A percentile compares a stretch with the other conserved stretches of the same genome.
Evolutionary conservation across 306 rosid species (phyloP).

Genomic region (Medicago truncatula): DNA sequence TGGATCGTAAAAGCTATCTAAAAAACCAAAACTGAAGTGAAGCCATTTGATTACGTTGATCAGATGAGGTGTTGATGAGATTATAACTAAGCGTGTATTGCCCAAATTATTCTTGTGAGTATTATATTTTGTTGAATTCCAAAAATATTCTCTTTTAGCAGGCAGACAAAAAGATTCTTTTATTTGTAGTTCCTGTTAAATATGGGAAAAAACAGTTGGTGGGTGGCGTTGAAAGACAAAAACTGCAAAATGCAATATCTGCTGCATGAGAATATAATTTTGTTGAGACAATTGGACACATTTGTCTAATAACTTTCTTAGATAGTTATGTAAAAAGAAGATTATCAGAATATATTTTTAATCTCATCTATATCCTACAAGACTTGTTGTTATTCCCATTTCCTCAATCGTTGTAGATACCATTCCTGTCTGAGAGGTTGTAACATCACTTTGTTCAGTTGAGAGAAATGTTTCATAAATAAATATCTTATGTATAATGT

Average conservation of each 20-base stretch:
- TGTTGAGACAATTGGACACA: constrained; percentile 47
- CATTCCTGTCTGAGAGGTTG: constrained; percentile 63
- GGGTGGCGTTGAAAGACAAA: constrained; percentile 31
- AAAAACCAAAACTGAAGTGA: no score
- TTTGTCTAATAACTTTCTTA: constrained; percentile 50
- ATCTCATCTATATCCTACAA: constrained; percentile 54
- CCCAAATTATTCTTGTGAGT: constrained; percentile 35
- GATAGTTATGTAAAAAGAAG: constrained; percentile 45
- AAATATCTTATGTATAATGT: constrained; percentile 40
- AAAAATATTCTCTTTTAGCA: background rate
- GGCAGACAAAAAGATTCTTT: constrained; percentile 39
- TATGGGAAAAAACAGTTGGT: constrained; percentile 27
- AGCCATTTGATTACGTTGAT: background rate
- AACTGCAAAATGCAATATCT: constrained; percentile 34
- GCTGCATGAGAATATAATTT: constrained; percentile 55
- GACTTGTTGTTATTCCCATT: constrained; percentile 60
- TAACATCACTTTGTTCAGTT: constrained; percentile 49
- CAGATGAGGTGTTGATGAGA: background rate
- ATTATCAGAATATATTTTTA: constrained; percentile 63
- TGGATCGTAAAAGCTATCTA: no score
- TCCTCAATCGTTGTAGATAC: constrained; percentile 56
- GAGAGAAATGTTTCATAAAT: constrained; percentile 35
- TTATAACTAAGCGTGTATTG: constrained; percentile 1
- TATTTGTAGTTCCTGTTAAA: constrained; percentile 40
- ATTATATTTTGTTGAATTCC: no score